phyloP scores from a whole-genome alignment of 2,329 filamentous ascomycete species.

The Fusarium xyrophilum region DNA sequence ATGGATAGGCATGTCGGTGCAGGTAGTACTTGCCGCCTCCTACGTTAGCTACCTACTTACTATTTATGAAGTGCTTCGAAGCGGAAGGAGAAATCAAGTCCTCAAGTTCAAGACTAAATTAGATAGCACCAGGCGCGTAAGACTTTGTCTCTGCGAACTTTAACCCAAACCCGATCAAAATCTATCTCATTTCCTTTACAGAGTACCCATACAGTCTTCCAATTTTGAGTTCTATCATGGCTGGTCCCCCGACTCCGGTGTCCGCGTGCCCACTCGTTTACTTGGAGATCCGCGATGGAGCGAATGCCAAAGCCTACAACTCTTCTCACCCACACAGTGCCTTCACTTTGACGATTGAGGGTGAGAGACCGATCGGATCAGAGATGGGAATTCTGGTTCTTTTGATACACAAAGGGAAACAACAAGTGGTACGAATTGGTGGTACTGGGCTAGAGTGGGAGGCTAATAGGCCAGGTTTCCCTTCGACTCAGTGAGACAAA shows the following conservation, averaged over 20 bases:
- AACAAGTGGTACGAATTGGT: constrained; percentile 37
- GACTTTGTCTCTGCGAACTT: background rate
- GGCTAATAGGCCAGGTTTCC: constrained; percentile 38
- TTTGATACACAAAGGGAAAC: constrained; percentile 35
- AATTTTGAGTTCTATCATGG: constrained; percentile 30
- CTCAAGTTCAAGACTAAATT: background rate
- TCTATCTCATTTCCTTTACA: background rate
- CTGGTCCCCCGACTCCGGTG: constrained; percentile 42
- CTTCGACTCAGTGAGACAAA: constrained; percentile 42
- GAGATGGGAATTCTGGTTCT: constrained; percentile 37
- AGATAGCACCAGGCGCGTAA: background rate
- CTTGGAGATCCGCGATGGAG: constrained; percentile 42
- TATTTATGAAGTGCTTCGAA: background rate
- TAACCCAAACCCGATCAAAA: background rate
- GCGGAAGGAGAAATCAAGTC: background rate
- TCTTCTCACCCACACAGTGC: constrained; percentile 25
- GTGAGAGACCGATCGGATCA: constrained; percentile 25
- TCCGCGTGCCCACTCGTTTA: constrained; percentile 42
- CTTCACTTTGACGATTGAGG: constrained; percentile 43
- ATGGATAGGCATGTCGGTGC: background rate
- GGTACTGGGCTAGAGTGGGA: background rate
- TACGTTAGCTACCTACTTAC: background rate
- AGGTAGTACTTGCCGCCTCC: background rate
- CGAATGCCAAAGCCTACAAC: constrained; percentile 32
- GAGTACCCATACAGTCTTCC: background rate